phyloP scores from a whole-genome alignment of 2,329 filamentous ascomycete genomes.

The Apiospora malaysiana region DNA sequence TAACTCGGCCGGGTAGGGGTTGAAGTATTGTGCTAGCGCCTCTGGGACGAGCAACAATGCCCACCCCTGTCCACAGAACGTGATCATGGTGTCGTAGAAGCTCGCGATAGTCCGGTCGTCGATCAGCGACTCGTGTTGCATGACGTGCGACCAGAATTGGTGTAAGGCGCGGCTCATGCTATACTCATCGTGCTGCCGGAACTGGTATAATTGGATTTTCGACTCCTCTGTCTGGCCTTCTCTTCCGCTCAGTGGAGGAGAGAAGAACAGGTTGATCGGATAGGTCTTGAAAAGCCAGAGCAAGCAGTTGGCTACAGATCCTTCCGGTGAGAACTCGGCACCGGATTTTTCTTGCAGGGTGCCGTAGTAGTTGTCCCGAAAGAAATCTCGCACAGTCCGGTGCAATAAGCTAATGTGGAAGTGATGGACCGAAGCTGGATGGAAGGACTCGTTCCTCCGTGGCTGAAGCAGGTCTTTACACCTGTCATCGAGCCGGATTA shows the following conservation, averaged over 20 bases:
- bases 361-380: neutral
- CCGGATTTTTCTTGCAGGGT: neutral
- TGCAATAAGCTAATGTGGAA: neutral
- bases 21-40: no score
- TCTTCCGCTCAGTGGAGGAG: neutral
- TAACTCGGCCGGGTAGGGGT: no score
- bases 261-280: neutral
- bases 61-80: no score
- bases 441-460: neutral
- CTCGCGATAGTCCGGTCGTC: no score
- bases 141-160: no score
- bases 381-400: neutral
- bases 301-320: neutral
- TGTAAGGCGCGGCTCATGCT: no score
- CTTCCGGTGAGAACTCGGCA: neutral
- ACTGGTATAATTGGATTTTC: neutral
- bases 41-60: no score
- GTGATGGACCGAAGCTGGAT: neutral
- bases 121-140: no score
- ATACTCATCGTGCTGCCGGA: neutral
- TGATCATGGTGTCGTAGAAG: no score
- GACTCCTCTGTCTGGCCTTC: neutral
- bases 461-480: neutral
- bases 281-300: constrained; percentile 6
- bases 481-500: neutral